Percentiles rank a stretch among this genome's conserved stretches.
These are phyloP conservation scores for Globisporangium cystogenes DNA, from an alignment of 352 stramenopile species.

Conservation along the genomic window DNA sequence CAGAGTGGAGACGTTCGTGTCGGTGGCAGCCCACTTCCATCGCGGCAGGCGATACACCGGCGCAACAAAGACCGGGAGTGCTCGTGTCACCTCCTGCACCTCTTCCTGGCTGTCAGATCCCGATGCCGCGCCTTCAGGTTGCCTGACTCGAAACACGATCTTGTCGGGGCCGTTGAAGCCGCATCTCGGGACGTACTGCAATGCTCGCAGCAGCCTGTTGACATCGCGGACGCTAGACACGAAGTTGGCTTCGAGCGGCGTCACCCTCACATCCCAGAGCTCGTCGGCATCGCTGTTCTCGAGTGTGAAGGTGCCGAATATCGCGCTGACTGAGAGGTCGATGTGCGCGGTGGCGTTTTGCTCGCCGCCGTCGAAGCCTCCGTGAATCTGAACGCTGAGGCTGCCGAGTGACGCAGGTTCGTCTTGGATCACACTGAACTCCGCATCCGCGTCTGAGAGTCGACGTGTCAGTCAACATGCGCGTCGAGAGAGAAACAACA, in stretches of 20 bases:
- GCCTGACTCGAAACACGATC: constrained; percentile 23
- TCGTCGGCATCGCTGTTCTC: not conserved
- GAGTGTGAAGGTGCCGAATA: constrained; percentile 7
- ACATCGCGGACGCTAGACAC: constrained; percentile 2
- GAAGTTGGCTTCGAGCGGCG: constrained; percentile 4
- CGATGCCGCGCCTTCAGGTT: not conserved
- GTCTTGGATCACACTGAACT: not conserved
- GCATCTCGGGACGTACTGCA: constrained; percentile 20
- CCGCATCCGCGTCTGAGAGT: not conserved
- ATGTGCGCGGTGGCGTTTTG: not conserved
- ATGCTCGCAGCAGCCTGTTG: constrained; percentile 11
- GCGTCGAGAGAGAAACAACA: not conserved
- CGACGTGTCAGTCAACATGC: not conserved
- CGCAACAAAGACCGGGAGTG: constrained; percentile 31
- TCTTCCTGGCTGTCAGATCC: too few species aligned
- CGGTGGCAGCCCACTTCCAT: constrained; percentile 16
- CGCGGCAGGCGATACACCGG: constrained; percentile 20
- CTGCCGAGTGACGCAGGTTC: constrained; percentile 3
- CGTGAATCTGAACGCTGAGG: constrained; percentile 4
- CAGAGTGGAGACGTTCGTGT: constrained; percentile 9
- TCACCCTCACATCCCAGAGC: not conserved
- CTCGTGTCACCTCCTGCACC: constrained; percentile 9
- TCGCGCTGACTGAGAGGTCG: constrained; percentile 7
- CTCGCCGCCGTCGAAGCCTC: not conserved
- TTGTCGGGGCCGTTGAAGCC: constrained; percentile 37